Evolutionary conservation across 192 early-diverging fungal species (phyloP).

Genomic region (Bifiguratus adelaidae): DNA sequence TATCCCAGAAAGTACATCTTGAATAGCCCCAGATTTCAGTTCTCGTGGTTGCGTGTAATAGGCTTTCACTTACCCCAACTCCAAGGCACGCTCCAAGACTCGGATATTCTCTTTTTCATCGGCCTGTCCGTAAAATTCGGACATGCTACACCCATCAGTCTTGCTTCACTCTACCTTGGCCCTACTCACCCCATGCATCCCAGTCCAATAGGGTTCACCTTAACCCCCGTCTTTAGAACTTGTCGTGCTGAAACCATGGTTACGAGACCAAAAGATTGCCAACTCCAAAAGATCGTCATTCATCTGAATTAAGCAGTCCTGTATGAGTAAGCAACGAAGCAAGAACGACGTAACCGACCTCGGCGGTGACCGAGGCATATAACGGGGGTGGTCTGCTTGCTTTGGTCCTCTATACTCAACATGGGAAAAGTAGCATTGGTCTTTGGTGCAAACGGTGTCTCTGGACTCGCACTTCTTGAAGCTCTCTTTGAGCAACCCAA

Average conservation of each 20-base stretch:
- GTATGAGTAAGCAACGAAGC: no score
- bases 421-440: no score
- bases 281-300: no score
- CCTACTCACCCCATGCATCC: slow-evolving; percentile 24
- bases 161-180: no score
- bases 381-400: no score
- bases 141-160: slow-evolving; percentile 15
- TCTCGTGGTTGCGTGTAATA: no score
- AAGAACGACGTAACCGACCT: no score
- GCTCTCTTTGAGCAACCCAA: neutral
- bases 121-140: slow-evolving; percentile 18
- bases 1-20: slow-evolving; percentile 48
- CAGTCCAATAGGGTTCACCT: slow-evolving; percentile 20
- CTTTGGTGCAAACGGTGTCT: slow-evolving; percentile 2
- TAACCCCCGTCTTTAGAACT: slow-evolving; percentile 21
- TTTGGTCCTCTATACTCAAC: no score
- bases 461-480: neutral
- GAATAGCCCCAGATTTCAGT: no score
- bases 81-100: slow-evolving; percentile 33
- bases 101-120: slow-evolving; percentile 23
- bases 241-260: slow-evolving; percentile 2
- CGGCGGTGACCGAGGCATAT: no score
- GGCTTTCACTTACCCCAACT: slow-evolving; percentile 33
- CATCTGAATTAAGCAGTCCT: no score
- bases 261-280: no score